A percentile compares a stretch with the other conserved stretches of the same genome.
Conservation (phyloP, 345 rosid species). For the Euphorbia peplus region DNA sequence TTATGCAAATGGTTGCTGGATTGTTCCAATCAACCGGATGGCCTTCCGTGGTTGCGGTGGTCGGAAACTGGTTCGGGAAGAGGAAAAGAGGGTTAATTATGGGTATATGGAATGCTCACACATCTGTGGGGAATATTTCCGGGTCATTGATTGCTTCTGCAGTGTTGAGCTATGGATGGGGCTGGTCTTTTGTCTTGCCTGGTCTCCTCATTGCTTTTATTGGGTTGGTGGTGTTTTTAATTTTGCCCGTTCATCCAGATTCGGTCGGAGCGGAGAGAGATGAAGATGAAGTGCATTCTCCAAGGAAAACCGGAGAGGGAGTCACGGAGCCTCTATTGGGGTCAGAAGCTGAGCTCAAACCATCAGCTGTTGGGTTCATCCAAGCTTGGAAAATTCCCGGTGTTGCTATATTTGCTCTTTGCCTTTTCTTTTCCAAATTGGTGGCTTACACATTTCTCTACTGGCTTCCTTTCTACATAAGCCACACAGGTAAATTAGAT, state of each 20-base stretch:
- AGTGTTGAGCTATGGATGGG: slow-evolving; percentile 86
- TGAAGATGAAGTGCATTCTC: slow-evolving; percentile 49
- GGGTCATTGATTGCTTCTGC: slow-evolving; percentile 81
- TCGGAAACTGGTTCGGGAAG: slow-evolving; percentile 94
- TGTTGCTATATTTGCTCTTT: slow-evolving; percentile 85
- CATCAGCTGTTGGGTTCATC: slow-evolving; percentile 73
- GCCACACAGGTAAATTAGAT: slow-evolving; percentile 80
- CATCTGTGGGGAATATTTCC: slow-evolving; percentile 80
- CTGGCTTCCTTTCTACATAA: slow-evolving; percentile 96
- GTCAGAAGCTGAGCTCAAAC: slow-evolving; percentile 35
- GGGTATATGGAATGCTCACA: slow-evolving; percentile 99
- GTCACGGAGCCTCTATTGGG: slow-evolving; percentile 50
- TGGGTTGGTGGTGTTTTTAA: slow-evolving; percentile 61
- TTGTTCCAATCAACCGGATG: slow-evolving; percentile 94
- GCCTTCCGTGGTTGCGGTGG: slow-evolving; percentile 97
- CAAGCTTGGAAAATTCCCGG: slow-evolving; percentile 98
- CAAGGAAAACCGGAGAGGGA: slow-evolving; percentile 43
- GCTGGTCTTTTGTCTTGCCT: slow-evolving; percentile 91
- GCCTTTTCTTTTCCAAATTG: slow-evolving; percentile 91
- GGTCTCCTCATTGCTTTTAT: slow-evolving; percentile 51
- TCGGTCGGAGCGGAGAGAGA: slow-evolving; percentile 57
- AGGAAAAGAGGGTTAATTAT: slow-evolving; percentile 85
- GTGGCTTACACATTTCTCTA: slow-evolving; percentile 97
- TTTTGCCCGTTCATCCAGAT: slow-evolving; percentile 76
- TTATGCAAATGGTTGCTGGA: slow-evolving; percentile 72